These are phyloP conservation scores for Talaromyces wortmannii DNA, from an alignment of 495 filamentous ascomycete species.

Conservation along the genomic window DNA sequence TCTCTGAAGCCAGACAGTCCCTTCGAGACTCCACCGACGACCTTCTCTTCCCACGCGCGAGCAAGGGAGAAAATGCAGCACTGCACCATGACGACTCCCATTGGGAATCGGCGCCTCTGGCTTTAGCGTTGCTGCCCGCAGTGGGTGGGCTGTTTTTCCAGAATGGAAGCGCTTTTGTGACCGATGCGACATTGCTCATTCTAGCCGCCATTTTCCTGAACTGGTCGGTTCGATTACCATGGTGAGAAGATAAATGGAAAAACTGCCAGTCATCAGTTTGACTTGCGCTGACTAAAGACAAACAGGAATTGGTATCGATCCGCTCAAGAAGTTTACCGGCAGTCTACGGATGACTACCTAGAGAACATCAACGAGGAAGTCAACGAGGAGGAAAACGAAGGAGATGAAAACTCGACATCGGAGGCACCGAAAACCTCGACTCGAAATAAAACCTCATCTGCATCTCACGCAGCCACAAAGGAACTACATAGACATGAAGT, in stretches of 20 bases:
- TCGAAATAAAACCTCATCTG: slow-evolving; percentile 6
- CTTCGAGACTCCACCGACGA: slow-evolving; percentile 67
- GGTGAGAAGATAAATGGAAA: slow-evolving; percentile 40
- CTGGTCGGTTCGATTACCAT: slow-evolving; percentile 87
- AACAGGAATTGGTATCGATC: slow-evolving; percentile 83
- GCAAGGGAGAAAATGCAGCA: not conserved
- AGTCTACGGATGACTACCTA: slow-evolving; percentile 25
- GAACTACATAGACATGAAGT: slow-evolving; percentile 73
- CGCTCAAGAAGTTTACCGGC: slow-evolving; percentile 55
- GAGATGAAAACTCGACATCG: slow-evolving; percentile 19
- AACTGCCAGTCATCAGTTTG: slow-evolving; percentile 1
- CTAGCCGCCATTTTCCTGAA: slow-evolving; percentile 83
- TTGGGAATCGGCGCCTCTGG: slow-evolving; percentile 74
- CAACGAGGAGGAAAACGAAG: slow-evolving; percentile 26
- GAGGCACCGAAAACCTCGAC: not conserved
- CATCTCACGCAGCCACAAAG: slow-evolving; percentile 31
- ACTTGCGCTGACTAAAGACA: not conserved
- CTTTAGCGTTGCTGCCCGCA: slow-evolving; percentile 77
- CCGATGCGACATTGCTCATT: slow-evolving; percentile 73
- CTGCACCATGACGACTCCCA: slow-evolving; percentile 44
- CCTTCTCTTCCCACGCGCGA: slow-evolving; percentile 58
- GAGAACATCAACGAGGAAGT: slow-evolving; percentile 39
- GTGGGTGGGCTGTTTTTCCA: slow-evolving; percentile 77
- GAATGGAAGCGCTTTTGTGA: slow-evolving; percentile 74
- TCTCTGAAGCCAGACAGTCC: slow-evolving; percentile 59